Conservation (phyloP, 768 basidiomycete genomes). For the Boletus subcaerulescens region DNA sequence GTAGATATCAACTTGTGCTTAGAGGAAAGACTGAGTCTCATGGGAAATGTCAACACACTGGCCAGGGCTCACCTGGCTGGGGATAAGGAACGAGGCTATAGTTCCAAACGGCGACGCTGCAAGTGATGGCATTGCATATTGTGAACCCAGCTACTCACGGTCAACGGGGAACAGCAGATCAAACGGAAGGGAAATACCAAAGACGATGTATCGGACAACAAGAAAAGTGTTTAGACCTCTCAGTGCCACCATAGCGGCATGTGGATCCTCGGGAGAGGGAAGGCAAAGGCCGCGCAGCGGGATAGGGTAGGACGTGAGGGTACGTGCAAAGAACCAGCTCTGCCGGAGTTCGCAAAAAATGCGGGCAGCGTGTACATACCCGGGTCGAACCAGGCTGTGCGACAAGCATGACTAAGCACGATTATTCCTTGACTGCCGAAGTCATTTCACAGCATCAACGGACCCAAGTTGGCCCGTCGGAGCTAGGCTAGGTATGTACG, state of each 20-base stretch:
- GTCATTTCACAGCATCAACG: no score
- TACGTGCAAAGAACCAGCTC: conserved; percentile 30
- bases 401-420: background rate
- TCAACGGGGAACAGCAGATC: background rate
- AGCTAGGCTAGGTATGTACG: conserved; percentile 14
- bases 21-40: conserved; percentile 8
- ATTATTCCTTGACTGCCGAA: no score
- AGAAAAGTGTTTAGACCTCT: conserved; percentile 39
- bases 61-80: conserved; percentile 38
- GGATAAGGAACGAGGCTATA: conserved; percentile 43
- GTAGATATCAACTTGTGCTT: conserved; percentile 55
- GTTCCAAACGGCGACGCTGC: conserved; percentile 71
- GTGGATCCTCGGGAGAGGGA: conserved; percentile 14
- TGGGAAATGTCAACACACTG: background rate
- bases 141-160: conserved; percentile 50
- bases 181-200: conserved; percentile 40
- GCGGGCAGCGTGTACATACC: conserved; percentile 6
- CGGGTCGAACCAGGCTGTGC: conserved; percentile 15
- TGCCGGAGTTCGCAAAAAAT: conserved; percentile 11
- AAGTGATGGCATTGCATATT: conserved; percentile 61
- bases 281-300: conserved; percentile 33
- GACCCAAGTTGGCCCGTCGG: background rate
- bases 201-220: conserved; percentile 54
- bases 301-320: conserved; percentile 10
- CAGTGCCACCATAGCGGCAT: conserved; percentile 39